Evolutionary conservation across 768 basidiomycete genomes (phyloP).

Genomic region (Suillus discolor): DNA sequence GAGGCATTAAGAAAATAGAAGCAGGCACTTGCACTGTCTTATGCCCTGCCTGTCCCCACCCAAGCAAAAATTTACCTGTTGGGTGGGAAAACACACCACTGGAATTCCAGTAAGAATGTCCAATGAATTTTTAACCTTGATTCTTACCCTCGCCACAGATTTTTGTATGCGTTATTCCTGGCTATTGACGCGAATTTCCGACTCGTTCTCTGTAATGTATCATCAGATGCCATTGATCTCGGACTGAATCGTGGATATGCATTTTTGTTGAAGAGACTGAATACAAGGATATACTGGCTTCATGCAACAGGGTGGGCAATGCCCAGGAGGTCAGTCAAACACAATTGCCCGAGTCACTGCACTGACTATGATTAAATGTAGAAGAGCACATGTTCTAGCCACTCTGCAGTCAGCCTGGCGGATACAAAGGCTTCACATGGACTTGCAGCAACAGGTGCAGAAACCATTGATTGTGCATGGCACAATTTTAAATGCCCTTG

Average conservation of each 20-base stretch:
- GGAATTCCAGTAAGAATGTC: neutral
- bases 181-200: constrained; percentile 37
- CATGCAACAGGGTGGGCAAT: constrained; percentile 8
- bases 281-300: constrained; percentile 19
- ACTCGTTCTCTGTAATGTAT: constrained; percentile 26
- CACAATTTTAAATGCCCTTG: constrained; percentile 7
- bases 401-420: no score
- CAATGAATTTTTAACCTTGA: neutral
- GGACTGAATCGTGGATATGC: constrained; percentile 27
- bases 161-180: constrained; percentile 27
- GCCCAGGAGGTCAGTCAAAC: neutral
- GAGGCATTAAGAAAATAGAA: neutral
- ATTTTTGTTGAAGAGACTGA: constrained; percentile 27
- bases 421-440: no score
- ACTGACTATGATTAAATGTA: neutral
- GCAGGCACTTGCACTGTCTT: neutral
- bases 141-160: constrained; percentile 20
- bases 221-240: constrained; percentile 28
- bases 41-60: constrained; percentile 12
- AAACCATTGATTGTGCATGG: constrained; percentile 1
- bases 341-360: neutral
- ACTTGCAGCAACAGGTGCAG: constrained; percentile 13
- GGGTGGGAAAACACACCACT: neutral
- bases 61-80: constrained; percentile 9
- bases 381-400: neutral